These are phyloP conservation scores for Dillenia turbinata DNA, from an alignment of 164 flowering plant genomes.

Conservation along the genomic window DNA sequence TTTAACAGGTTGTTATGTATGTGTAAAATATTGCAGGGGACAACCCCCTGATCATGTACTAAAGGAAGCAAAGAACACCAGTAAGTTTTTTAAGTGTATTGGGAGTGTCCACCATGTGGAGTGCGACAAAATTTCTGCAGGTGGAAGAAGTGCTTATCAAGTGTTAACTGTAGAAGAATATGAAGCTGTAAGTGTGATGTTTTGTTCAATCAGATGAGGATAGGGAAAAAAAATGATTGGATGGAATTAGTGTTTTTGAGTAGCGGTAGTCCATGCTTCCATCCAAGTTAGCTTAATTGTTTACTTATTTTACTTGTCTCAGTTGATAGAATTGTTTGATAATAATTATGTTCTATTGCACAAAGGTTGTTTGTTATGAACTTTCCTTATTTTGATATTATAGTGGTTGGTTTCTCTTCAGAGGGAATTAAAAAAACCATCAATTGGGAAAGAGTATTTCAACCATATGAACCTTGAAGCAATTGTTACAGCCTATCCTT, in stretches of 20 bases:
- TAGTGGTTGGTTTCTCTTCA: slow-evolving; percentile 22
- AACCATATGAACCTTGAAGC: slow-evolving; percentile 77
- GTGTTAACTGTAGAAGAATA: slow-evolving; percentile 74
- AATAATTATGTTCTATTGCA: no score
- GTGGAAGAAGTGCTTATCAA: slow-evolving; percentile 58
- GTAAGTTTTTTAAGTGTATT: slow-evolving; percentile 79
- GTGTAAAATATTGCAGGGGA: slow-evolving; percentile 42
- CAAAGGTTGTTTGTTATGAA: not conserved
- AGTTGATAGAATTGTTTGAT: no score
- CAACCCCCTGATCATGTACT: slow-evolving; percentile 96
- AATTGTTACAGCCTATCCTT: slow-evolving; percentile 78
- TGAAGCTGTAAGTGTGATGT: slow-evolving; percentile 79
- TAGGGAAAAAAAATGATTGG: no score
- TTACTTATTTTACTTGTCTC: no score
- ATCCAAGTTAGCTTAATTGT: no score
- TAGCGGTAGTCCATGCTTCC: no score
- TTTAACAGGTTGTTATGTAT: slow-evolving; percentile 7
- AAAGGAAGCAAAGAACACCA: slow-evolving; percentile 75
- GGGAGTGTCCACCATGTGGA: slow-evolving; percentile 55
- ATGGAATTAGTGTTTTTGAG: no score
- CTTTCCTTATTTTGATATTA: slow-evolving; percentile 1
- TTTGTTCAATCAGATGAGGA: not conserved
- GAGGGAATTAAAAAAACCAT: slow-evolving; percentile 88
- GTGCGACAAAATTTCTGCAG: slow-evolving; percentile 32
- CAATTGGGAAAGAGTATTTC: slow-evolving; percentile 87